Evolutionary conservation across 2,329 filamentous ascomycete genomes (phyloP), one percentile per base, ranked within the genome.

Genomic region (Sordariomycetes sp.): DNA sequence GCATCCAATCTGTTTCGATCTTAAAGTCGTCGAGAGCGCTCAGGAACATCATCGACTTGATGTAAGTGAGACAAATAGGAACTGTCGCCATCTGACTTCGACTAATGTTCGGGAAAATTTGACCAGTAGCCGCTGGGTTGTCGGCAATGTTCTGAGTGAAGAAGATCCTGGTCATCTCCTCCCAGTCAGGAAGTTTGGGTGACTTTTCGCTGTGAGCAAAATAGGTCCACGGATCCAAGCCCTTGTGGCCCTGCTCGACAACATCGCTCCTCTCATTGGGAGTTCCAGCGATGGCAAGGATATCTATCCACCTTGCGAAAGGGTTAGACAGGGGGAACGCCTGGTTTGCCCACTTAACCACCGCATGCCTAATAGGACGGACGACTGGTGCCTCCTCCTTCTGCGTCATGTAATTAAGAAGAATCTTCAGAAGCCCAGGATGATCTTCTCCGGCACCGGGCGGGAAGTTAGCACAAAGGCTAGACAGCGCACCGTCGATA

Each of bases 401-500:
- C 1, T 72, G 60, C 30, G 61, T 63, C 70, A 86, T 84, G 44
- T 86, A 82, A 19, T 70, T 68, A 8, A 87, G 61, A 8, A 93
- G 66, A 34, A 92, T 67, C 4, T 49, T 46, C 34, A 63, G 12
- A 6, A 21, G 14, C 8, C 37, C 31, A 3, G 41, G 32, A 18
- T 52, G 42, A 27, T 56, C 46, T 38, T 55, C 42, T n/a, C 48
- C 46, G 28, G 43, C 41, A 21, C 47, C 50, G 3, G 51, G 44
- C 1, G 56, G 44, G 38, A 74, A 68, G 10, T 66, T 61, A 3
- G 54, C 60, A 23, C 64, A 68, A 41, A 94, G 67, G 36, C 80
- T 86, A 4, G 87, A 90, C 4, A 96, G 63, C 0, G 88, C 82
- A 33, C 90, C 85, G 47, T 96, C 88, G 36, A 96, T 87, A 49